Evolutionary conservation across 352 stramenopile genomes (phyloP).

Genomic region (Globisporangium perplexum): DNA sequence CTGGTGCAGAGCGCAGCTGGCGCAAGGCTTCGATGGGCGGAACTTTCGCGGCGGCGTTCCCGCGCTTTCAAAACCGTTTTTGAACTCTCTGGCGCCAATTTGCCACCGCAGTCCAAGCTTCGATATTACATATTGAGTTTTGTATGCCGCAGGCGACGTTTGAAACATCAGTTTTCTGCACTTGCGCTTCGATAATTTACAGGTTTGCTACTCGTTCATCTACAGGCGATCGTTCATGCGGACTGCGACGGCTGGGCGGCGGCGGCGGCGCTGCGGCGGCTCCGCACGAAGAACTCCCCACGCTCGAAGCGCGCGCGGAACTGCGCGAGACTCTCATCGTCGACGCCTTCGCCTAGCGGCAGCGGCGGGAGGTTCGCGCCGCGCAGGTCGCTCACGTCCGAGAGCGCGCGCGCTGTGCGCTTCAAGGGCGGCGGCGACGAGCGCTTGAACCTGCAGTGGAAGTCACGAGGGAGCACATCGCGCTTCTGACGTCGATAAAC

Average conservation of each 20-base stretch:
- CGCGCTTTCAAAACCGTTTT: conserved; percentile 4
- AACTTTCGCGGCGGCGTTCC: conserved; percentile 7
- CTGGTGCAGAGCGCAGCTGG: background rate
- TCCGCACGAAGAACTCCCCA: conserved; percentile 5
- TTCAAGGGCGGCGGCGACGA: conserved; percentile 2
- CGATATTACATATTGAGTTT: background rate
- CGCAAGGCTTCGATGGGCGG: background rate
- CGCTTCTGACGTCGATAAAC: too few relatives aligned
- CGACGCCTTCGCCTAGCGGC: conserved; percentile 25
- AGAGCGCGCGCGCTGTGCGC: background rate
- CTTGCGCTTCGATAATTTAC: background rate
- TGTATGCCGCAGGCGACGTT: background rate
- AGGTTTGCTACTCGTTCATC: background rate
- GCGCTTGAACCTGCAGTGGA: background rate
- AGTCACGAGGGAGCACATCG: too few relatives aligned
- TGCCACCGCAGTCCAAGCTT: background rate
- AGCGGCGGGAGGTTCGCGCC: conserved; percentile 5
- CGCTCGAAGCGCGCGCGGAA: conserved; percentile 15
- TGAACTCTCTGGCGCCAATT: background rate
- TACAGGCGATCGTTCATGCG: background rate
- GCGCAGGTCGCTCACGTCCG: background rate
- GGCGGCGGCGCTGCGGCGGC: background rate
- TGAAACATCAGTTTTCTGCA: background rate
- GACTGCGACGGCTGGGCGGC: background rate
- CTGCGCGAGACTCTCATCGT: conserved; percentile 13